Base-by-base conservation (phyloP, 129 eudicot genomes). In the Helianthus tuberosus region DNA sequence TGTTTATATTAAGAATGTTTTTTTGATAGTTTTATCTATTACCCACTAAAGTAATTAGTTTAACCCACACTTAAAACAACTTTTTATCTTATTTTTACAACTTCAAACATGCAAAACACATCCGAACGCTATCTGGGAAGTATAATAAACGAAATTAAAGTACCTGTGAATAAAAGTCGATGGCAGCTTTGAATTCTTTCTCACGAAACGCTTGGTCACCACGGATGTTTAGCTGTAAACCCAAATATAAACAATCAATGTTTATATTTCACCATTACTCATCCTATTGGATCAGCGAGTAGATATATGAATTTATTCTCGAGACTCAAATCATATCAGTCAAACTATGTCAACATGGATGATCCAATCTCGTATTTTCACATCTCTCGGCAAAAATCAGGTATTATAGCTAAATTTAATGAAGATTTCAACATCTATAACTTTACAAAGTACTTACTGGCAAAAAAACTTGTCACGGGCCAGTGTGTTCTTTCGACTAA, bases 401-500 rank as follows among this genome's bases (percentile, higher is more conserved):
- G 36, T 25, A 13, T 53, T 46, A 11, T 54, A 71, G 39, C 23
- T 11, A 32, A 25, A 8, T 17, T 58, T 13, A 14, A 3, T 58
- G 23, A 23, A 7, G 10, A 58, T 57, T 43, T 38, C 16, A 80
- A 32, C 55, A 73, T 63, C 60, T 81, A 63, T 43, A 25, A 58
- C 39, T 64, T 48, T 58, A 55, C 71, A 69, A 47, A 74, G 78
- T 35, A 84, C 97, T 90, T 85, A 94, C 99, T 94, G 97, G 55
- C 99, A 94, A 67, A 78, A 77, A 80, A 77, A 94, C 80, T 78
- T 81, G 76, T 94, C 99, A 41, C 99, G 89, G 14, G 79, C 72
- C 57, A 94, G 81, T 74, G 91, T 82, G 80, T 89, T 88, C 83
- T 87, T 91, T 44, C 99, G 94, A 76, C 96, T 90, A 60, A 91